Evolutionary conservation across 1,284 basidiomycete species (phyloP), one percentile per base, ranked within the genome.

Genomic region (Moesziomyces globuligerus): DNA sequence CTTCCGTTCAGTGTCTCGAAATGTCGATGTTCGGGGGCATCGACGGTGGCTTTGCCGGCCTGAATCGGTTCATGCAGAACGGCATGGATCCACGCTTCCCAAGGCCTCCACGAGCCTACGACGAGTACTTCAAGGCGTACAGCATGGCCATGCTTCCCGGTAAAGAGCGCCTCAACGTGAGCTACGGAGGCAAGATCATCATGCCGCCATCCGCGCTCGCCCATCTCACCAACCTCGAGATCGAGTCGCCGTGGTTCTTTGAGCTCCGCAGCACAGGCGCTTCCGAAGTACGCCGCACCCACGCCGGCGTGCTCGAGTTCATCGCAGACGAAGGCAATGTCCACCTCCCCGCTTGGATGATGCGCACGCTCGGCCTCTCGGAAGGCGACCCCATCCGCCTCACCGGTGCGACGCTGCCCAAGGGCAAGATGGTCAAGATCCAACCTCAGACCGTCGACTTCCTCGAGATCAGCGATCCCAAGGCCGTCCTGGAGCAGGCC

Each of bases 311-410:
- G 17, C 88, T 99, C 41, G 96, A 99, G 83, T 99, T 99, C 84
- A 98, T 98, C 71, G 95, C 96, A 1, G 91, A 97, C 57, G 94
- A 98, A 83, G 96, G 96, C 15, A 87, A 91, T 20, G 94, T 96
- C 3, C 91, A 98, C 85, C 86, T 99, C 13, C 96, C 96, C 0
- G 91, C 93, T 69, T 99, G 96, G 96, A 97, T 98, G 93, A 99
- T 99, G 96, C 92, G 91, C 84, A 92, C 92, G 8, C 85, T 99
- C 9, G 88, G 91, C 24, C 85, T 99, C 25, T 90, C 90, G 48
- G 96, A 99, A 83, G 96, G 96, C 13, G 95, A 98, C 84, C 90
- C 93, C 5, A 91, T 99, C 64, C 89, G 94, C 34, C 89, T 98
- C 40, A 94, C 90, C 1, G 94, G 94, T 1, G 87, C 90, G 0